Evolutionary conservation across 2,329 filamentous ascomycete species (phyloP).

Genomic region (Botrytis byssoidea): DNA sequence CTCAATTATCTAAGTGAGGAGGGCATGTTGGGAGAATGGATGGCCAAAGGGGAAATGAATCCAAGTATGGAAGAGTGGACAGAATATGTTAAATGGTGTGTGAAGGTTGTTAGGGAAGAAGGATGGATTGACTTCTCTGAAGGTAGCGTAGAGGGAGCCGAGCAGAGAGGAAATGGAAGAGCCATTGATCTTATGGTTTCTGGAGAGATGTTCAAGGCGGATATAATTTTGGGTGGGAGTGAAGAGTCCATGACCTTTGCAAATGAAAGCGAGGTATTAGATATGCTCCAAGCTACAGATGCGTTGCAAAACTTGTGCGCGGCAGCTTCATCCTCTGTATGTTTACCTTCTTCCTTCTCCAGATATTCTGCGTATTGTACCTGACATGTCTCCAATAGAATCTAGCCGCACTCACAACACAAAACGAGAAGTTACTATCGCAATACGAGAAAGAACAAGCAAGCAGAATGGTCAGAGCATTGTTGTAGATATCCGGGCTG

Average conservation of each 20-base stretch:
- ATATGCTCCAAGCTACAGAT: not conserved
- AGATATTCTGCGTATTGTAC: not conserved
- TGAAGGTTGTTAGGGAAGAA: not conserved
- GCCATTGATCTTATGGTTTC: not conserved
- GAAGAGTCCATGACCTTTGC: not conserved
- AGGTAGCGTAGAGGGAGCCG: not conserved
- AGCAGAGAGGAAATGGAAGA: not conserved
- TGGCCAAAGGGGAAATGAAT: not conserved
- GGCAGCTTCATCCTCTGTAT: not conserved
- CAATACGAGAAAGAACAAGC: slow-evolving; percentile 7
- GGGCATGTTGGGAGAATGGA: slow-evolving; percentile 14
- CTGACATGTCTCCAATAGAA: slow-evolving; percentile 1
- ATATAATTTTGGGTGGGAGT: not conserved
- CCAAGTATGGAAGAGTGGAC: slow-evolving; percentile 13
- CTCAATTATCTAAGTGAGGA: slow-evolving; percentile 16
- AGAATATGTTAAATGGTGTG: slow-evolving; percentile 12
- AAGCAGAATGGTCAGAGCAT: slow-evolving; percentile 3
- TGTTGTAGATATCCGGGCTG: not conserved
- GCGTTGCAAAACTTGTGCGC: not conserved
- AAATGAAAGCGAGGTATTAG: not conserved
- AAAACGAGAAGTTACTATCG: not conserved
- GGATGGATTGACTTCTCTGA: slow-evolving; percentile 3
- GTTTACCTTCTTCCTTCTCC: not conserved
- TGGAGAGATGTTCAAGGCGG: slow-evolving; percentile 8
- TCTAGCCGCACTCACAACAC: slow-evolving; percentile 6